Conservation (phyloP, 352 stramenopile genomes). For the Globisporangium sylvaticum region DNA sequence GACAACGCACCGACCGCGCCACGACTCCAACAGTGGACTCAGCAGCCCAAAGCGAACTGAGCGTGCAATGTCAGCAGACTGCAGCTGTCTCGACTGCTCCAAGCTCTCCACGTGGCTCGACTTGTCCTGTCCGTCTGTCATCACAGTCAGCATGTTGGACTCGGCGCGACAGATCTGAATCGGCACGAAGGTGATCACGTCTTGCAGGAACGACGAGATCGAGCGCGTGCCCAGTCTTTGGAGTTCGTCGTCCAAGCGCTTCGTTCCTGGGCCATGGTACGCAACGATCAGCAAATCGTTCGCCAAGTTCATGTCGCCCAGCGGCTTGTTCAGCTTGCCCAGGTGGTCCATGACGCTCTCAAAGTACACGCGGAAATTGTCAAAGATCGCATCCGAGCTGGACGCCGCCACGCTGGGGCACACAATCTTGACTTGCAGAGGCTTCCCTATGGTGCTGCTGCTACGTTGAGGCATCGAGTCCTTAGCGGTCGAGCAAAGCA, state of each 20-base stretch:
- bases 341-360: slow-evolving; percentile 44
- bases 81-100: slow-evolving; percentile 18
- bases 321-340: slow-evolving; percentile 51
- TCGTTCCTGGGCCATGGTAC: not conserved
- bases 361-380: slow-evolving; percentile 21
- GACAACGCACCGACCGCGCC: slow-evolving; percentile 16
- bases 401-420: slow-evolving; percentile 4
- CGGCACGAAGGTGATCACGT: slow-evolving; percentile 61
- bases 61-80: slow-evolving; percentile 38
- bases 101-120: slow-evolving; percentile 20
- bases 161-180: slow-evolving; percentile 72
- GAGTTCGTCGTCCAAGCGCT: slow-evolving; percentile 10
- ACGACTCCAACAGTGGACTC: slow-evolving; percentile 17
- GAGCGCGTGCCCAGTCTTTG: slow-evolving; percentile 15
- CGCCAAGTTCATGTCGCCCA: slow-evolving; percentile 33
- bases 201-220: slow-evolving; percentile 28
- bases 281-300: slow-evolving; percentile 3
- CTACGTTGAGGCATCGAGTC: not conserved
- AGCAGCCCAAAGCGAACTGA: slow-evolving; percentile 20
- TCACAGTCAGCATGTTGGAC: slow-evolving; percentile 47
- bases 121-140: slow-evolving; percentile 41
- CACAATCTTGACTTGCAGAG: slow-evolving; percentile 25
- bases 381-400: slow-evolving; percentile 3
- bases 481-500: slow-evolving; percentile 8
- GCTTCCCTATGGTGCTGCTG: not conserved